phyloP scores from a whole-genome alignment of 345 rosid genomes.

The Arabidopsis arenosa region DNA sequence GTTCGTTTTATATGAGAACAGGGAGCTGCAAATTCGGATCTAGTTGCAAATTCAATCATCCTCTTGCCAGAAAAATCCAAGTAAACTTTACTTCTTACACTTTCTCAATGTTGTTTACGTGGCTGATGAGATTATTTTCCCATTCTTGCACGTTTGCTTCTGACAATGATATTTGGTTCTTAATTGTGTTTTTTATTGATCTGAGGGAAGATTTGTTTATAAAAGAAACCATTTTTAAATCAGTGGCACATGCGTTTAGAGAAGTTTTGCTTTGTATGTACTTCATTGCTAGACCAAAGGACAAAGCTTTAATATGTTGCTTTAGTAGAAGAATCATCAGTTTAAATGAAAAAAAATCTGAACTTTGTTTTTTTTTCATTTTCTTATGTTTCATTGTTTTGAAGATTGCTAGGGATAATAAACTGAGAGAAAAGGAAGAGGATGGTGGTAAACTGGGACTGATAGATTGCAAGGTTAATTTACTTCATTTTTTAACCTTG shows the following conservation, averaged over 20 bases:
- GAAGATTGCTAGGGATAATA: conserved; percentile 32
- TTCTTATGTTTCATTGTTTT: neutral
- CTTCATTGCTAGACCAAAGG: conserved; percentile 12
- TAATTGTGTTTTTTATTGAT: conserved; percentile 1
- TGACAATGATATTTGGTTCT: conserved; percentile 6
- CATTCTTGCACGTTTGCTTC: conserved; percentile 4
- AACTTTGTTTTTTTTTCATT: neutral
- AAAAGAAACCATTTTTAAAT: neutral
- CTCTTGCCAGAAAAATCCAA: conserved; percentile 60
- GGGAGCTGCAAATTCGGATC: conserved; percentile 87
- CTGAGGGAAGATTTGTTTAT: conserved; percentile 13
- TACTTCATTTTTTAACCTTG: conserved; percentile 2
- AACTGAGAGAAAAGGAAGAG: conserved; percentile 33
- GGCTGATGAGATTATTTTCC: neutral
- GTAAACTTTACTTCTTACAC: conserved; percentile 43
- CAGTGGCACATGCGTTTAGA: conserved; percentile 28
- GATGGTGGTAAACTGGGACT: conserved; percentile 22
- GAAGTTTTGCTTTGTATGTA: neutral
- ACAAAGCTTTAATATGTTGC: conserved; percentile 1
- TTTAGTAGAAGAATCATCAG: neutral
- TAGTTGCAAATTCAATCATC: conserved; percentile 92
- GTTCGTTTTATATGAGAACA: conserved; percentile 76
- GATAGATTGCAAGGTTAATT: conserved; percentile 39
- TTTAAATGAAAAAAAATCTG: neutral
- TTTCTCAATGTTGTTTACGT: neutral